These are phyloP conservation scores for Vitis hybrid DNA, from an alignment of 177 flowering plant species.

Conservation along the genomic window DNA sequence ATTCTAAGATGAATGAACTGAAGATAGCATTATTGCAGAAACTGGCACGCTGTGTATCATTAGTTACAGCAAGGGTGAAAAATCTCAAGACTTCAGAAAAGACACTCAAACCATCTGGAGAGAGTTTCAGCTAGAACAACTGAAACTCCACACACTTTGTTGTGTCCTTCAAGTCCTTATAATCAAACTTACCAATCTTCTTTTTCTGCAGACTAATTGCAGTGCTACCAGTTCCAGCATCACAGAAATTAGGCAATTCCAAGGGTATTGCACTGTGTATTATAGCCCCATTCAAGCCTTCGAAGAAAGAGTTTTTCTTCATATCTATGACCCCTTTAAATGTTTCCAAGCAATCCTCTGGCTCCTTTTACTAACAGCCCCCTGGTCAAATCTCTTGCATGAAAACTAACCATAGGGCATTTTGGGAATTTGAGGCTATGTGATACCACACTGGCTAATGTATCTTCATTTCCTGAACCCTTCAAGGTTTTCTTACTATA, in stretches of 20 bases:
- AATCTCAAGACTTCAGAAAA: no score
- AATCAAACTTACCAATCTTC: constrained; percentile 14
- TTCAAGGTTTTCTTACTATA: no score
- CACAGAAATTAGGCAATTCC: constrained; percentile 48
- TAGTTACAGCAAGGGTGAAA: no score
- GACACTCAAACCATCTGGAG: not conserved
- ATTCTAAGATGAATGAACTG: no score
- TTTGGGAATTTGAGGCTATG: constrained; percentile 66
- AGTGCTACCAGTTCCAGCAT: constrained; percentile 20
- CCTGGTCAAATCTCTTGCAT: constrained; percentile 69
- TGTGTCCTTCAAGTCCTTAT: constrained; percentile 4
- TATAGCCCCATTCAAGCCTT: constrained; percentile 84
- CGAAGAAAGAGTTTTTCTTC: constrained; percentile 66
- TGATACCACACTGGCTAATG: constrained; percentile 66
- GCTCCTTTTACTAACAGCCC: constrained; percentile 70
- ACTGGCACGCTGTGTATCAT: no score
- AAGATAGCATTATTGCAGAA: no score
- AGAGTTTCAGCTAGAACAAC: constrained; percentile 33
- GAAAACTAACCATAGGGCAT: constrained; percentile 51
- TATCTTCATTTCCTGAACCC: constrained; percentile 32
- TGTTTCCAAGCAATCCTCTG: constrained; percentile 68
- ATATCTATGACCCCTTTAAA: constrained; percentile 67
- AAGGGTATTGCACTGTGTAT: constrained; percentile 78
- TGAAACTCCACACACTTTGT: constrained; percentile 35
- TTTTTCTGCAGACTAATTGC: constrained; percentile 14